Evolutionary conservation across 1,284 basidiomycete species (phyloP).

Genomic region (Ceratobasidium sp.): DNA sequence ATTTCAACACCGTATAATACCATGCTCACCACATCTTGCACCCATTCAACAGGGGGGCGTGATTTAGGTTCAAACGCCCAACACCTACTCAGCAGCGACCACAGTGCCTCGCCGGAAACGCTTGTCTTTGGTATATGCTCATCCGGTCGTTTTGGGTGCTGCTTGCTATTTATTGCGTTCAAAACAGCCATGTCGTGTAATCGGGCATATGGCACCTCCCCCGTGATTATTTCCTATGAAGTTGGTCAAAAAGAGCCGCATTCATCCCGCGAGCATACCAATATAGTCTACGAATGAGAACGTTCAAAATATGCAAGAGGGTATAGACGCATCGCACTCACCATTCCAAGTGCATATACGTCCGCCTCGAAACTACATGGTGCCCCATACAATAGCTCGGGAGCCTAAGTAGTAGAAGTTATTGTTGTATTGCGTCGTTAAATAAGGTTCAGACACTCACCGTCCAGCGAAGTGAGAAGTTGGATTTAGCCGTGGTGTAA

Average conservation of each 20-base stretch:
- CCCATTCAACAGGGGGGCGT: background rate
- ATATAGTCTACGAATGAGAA: conserved; percentile 1
- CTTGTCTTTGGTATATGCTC: background rate
- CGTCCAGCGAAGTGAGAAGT: background rate
- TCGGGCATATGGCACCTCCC: background rate
- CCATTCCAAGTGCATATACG: conserved; percentile 33
- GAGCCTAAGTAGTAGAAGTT: background rate
- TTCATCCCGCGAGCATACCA: background rate
- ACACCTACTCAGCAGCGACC: conserved; percentile 5
- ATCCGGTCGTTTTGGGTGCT: background rate
- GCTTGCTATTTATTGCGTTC: background rate
- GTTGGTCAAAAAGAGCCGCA: background rate
- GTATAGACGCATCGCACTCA: background rate
- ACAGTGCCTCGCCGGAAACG: background rate
- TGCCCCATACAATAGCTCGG: background rate
- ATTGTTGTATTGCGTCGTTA: background rate
- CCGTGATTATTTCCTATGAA: conserved; percentile 30
- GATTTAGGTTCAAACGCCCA: conserved; percentile 2
- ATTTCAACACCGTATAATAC: too few relatives aligned
- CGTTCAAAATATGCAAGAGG: too few relatives aligned
- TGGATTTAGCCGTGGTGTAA: background rate
- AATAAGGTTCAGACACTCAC: background rate
- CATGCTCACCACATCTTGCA: background rate
- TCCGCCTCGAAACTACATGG: background rate
- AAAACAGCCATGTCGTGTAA: background rate